Evolutionary conservation across 208 protist genomes (phyloP).

Genomic region (Leishmania tropica): DNA sequence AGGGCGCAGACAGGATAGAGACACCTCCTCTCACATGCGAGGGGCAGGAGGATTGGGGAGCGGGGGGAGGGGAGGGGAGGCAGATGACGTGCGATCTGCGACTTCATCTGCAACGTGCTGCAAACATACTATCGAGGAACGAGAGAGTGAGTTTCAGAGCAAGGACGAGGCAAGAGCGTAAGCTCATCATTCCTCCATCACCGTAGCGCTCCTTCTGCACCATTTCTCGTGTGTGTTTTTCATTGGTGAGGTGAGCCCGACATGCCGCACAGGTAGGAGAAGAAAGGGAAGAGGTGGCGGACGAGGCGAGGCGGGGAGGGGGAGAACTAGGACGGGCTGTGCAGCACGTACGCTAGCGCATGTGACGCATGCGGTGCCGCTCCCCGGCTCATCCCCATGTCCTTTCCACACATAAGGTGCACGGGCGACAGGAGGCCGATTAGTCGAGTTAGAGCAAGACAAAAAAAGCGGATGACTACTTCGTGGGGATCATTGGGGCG

Average conservation of each 20-base stretch:
- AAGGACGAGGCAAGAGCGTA: not conserved
- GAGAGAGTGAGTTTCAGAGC: not conserved
- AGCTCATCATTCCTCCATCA: not conserved
- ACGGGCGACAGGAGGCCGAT: not conserved
- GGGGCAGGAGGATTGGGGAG: not conserved
- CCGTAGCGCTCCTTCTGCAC: not conserved
- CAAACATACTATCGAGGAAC: not conserved
- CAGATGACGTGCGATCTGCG: not conserved
- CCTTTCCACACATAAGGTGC: not conserved
- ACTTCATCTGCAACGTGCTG: not conserved
- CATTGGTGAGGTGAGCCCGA: not conserved
- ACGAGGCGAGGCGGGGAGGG: not conserved
- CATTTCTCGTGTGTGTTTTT: not conserved
- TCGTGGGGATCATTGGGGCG: not conserved
- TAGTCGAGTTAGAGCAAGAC: constrained; percentile 3
- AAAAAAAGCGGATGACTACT: not conserved
- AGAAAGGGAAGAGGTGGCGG: not conserved
- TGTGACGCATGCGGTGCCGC: not conserved
- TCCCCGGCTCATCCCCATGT: not conserved
- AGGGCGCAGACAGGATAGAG: not conserved
- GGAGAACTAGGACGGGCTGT: not conserved
- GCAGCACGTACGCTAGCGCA: not conserved
- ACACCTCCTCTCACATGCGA: not conserved
- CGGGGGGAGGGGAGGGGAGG: not conserved
- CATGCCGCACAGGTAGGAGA: not conserved